A percentile compares a stretch with the other conserved stretches of the same genome.
These are phyloP conservation scores for Calycina herbarum DNA, from an alignment of 2,329 filamentous ascomycete species.

Conservation along the genomic window DNA sequence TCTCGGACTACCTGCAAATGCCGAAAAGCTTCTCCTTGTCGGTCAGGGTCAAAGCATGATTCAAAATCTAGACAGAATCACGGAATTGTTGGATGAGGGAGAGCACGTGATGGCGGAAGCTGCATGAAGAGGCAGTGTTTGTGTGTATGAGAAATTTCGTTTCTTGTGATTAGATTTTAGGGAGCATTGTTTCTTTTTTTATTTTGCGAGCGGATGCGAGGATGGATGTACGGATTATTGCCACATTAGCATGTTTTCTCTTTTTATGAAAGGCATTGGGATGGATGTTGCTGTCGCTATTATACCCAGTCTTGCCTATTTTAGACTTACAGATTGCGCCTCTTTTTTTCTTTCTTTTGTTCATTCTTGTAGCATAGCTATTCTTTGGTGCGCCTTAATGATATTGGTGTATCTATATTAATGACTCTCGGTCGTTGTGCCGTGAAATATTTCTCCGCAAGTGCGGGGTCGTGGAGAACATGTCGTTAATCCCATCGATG, in stretches of 20 bases:
- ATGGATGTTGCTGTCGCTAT: conserved; percentile 20
- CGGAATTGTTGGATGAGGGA: conserved; percentile 86
- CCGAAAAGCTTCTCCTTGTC: conserved; percentile 90
- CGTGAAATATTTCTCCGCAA: background rate
- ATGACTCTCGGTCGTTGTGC: background rate
- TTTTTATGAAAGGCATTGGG: conserved; percentile 7
- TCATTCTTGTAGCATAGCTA: conserved; percentile 19
- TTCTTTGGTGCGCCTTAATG: background rate
- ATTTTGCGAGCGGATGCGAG: conserved; percentile 3
- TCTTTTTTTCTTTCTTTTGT: conserved; percentile 22
- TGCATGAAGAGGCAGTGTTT: conserved; percentile 21
- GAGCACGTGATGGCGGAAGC: conserved; percentile 81
- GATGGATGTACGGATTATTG: conserved; percentile 5
- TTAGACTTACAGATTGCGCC: conserved; percentile 27
- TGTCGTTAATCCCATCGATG: too few relatives aligned
- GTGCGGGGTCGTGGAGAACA: background rate
- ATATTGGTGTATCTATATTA: background rate
- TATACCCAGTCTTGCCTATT: conserved; percentile 30
- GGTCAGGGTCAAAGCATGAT: conserved; percentile 85
- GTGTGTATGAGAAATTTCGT: conserved; percentile 21
- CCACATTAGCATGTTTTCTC: background rate
- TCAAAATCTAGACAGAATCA: conserved; percentile 78
- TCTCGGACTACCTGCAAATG: conserved; percentile 88
- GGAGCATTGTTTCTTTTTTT: conserved; percentile 4
- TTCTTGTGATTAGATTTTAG: conserved; percentile 24